Base-by-base conservation (phyloP, 495 filamentous ascomycete genomes). In the Geopyxis carbonaria region DNA sequence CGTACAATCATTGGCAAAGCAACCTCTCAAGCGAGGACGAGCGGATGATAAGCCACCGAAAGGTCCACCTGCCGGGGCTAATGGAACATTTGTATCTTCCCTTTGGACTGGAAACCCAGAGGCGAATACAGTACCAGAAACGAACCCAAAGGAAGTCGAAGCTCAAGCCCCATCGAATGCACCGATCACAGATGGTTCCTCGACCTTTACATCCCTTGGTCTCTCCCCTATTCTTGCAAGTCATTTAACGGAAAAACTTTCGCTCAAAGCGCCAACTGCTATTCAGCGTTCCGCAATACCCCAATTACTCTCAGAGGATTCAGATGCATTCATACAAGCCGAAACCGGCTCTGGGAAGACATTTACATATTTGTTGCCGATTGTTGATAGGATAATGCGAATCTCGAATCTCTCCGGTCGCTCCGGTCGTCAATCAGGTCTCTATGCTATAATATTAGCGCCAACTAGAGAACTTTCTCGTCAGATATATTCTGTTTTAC, bases 331-430 rank as follows among this genome's bases (percentile, higher is more conserved):
- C 53, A 78, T 97, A 19, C 89, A 94, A 57, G 91, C 91, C 10
- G 79, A 97, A 59, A 97, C 89, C 0, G 89, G 89, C 22, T 97
- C 91, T 0, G 89, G 89, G 54, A 97, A 97, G 60, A 97, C 89
- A 3, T 59, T 97, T 34, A 85, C 89, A 23, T 97, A 95, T 56
- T 65, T 94, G 7, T 57, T 97, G 4, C 89, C 89, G 1, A 80
- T 97, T 25, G 75, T 95, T 13, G 76, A 97, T 47, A 67, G 82
- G 30, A 80, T 97, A 34, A 76, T 92, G 63, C 61, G 69, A 8
- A 61, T 93, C 16, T 84, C 80, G 29, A 57, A 45, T 61, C 59
- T 59, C 18, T 59, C 57, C 7, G 35, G 48, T 29, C n/a, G n/a
- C n/a, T n/a, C n/a, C n/a, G n/a, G n/a, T n/a, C 68, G 86, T 28